Evolutionary conservation across 495 filamentous ascomycete genomes (phyloP), one percentile per base, ranked within the genome.

Genomic region (Pseudoneurospora amorphoporcata): DNA sequence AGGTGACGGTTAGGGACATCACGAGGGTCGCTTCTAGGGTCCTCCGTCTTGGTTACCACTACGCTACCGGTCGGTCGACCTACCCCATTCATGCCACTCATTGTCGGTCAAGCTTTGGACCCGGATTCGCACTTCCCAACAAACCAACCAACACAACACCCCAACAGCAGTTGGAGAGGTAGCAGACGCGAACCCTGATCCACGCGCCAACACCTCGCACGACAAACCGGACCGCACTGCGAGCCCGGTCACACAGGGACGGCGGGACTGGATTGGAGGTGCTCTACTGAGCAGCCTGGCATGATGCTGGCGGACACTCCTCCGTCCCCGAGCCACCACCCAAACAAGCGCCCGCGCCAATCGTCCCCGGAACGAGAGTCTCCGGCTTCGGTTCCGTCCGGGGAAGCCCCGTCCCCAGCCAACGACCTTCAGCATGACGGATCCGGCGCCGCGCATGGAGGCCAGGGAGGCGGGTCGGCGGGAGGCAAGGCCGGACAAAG

Each of bases 291-390:
- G 53, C 72, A 73, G 47, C 71, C 43, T 68, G 76, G 74, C 73
- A 80, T 71, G 70, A 83, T 83, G 81, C 79, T 81, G 71, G 81
- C 80, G 68, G 79, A 78, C 73, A 76, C 79, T 71, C 82, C 84
- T 68, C 79, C 81, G 70, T 86, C 84, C 17, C 85, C 85, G 73
- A 77, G 78, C 69, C 78, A 77, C 53, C 81, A 83, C 71, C 83
- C 81, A 68, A 77, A 80, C 77, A 88, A 88, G 77, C 85, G 86
- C 58, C 79, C 83, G 69, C 83, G 86, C 74, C 83, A 82, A 78
- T 82, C 82, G 19, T 84, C 84, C 19, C 84, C 84, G 14, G 84
- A 86, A 39, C 83, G 81, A 68, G 82, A 83, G 70, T 86, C 84
- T 45, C 84, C 84, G 16, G 72, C 77, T 8, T 83, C 80, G 12